Conservation (phyloP, 2,329 filamentous ascomycete species). For the Bipolaris cookei region DNA sequence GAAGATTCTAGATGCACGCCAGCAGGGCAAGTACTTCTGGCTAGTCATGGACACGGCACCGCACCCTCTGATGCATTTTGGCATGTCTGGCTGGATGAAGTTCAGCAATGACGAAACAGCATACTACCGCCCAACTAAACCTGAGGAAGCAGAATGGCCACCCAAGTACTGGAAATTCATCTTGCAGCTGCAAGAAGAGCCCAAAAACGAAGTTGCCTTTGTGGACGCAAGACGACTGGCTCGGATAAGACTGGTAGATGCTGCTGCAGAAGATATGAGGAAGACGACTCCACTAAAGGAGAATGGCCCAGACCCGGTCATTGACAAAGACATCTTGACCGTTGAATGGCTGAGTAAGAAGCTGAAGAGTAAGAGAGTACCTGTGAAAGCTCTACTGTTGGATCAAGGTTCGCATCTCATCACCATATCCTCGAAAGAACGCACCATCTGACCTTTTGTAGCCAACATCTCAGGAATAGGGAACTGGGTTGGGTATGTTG, state of each 20-base stretch:
- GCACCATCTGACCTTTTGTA: background rate
- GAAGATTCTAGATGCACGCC: conserved; percentile 72
- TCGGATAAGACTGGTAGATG: conserved; percentile 82
- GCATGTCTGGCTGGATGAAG: conserved; percentile 75
- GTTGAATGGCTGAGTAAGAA: conserved; percentile 75
- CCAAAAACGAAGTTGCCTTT: conserved; percentile 74
- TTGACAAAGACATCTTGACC: conserved; percentile 79
- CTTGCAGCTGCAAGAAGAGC: conserved; percentile 67
- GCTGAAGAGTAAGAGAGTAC: conserved; percentile 77
- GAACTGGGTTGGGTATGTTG: conserved; percentile 83
- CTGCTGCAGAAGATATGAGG: conserved; percentile 75
- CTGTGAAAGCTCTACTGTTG: conserved; percentile 85
- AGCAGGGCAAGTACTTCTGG: conserved; percentile 98
- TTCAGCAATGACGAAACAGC: conserved; percentile 78
- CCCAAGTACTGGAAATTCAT: conserved; percentile 90
- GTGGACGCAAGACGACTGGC: conserved; percentile 81
- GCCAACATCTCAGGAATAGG: conserved; percentile 88
- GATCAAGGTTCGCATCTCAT: conserved; percentile 64
- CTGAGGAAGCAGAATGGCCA: conserved; percentile 74
- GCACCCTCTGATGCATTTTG: conserved; percentile 88
- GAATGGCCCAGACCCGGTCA: conserved; percentile 91
- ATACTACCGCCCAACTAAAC: conserved; percentile 73
- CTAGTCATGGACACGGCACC: conserved; percentile 78
- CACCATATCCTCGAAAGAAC: background rate
- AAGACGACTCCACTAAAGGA: conserved; percentile 79